Base-by-base conservation (phyloP, 106 monocot species). In the Allium fistulosum region DNA sequence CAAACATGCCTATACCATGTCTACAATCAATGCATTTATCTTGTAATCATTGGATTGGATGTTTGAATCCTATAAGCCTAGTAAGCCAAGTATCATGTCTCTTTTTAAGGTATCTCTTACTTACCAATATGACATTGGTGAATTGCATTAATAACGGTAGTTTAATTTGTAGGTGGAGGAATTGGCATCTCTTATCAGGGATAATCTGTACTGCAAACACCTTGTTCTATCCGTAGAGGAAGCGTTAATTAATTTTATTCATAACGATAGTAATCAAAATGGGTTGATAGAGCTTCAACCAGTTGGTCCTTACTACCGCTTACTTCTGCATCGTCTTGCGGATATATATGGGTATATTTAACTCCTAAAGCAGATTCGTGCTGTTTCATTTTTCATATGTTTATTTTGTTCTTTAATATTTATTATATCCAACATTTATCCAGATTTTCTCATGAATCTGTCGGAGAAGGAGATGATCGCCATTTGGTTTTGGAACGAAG, bases 391-490 rank as follows among this genome's bases (percentile, higher is more conserved):
- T 14, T 13, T 65, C n/a, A 49, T 49, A 16, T 55, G 11, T 49
- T 9, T 59, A 22, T 75, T 74, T 3, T 11, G 7, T n/a, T 18
- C 59, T 69, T 17, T 46, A 22, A 49, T 46, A 49, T 14, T 57
- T 10, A 63, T 46, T 57, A 14, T 67, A 55, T 65, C 18, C 46
- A 66, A 11, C 15, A 49, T 6, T 49, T 78, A 61, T 48, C 10
- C 69, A 95, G 94, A 13, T 83, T 95, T 83, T 82, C 82, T 66
- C 94, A 95, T 95, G 88, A 83, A 79, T 95, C 94, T 70, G 81
- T 95, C 66, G 94, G 94, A 61, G 90, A 95, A 81, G 94, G 90
- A 17, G 90, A 91, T 67, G 81, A 83, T 63, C 90, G 94, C 26
- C 94, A 90, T 78, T 81, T 95, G 71, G 75, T 95, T 65, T 72